Percentiles rank a stretch among this genome's conserved stretches.
phyloP scores from a whole-genome alignment of 2,329 filamentous ascomycete genomes.

The Colletotrichum spaethianum region DNA sequence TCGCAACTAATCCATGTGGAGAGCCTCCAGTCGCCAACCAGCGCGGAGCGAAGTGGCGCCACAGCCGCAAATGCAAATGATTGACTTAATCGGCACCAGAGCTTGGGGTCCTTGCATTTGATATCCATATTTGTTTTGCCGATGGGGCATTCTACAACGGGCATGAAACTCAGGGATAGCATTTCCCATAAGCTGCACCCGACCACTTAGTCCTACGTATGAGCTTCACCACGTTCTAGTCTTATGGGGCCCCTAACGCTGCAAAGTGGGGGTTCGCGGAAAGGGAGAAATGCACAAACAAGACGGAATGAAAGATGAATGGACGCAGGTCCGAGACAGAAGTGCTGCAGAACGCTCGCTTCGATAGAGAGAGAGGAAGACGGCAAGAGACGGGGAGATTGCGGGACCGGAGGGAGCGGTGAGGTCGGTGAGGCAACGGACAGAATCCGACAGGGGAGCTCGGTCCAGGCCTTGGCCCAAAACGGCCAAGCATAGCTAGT shows the following conservation, averaged over 20 bases:
- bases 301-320: not conserved
- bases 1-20: too few species aligned
- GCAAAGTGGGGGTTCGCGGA: not conserved
- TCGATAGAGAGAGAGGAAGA: not conserved
- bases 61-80: too few species aligned
- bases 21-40: too few species aligned
- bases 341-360: not conserved
- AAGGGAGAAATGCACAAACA: not conserved
- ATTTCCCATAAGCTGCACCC: not conserved
- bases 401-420: constrained; percentile 28
- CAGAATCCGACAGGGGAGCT: constrained; percentile 11
- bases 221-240: not conserved
- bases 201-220: not conserved
- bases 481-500: constrained; percentile 6
- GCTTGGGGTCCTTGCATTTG: too few species aligned
- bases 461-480: constrained; percentile 22
- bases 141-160: not conserved
- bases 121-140: too few species aligned
- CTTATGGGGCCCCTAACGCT: not conserved
- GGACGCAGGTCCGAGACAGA: not conserved
- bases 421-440: constrained; percentile 35
- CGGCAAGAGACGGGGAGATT: not conserved
- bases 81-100: too few species aligned
- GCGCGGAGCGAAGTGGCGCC: too few species aligned
- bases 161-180: not conserved